Evolutionary conservation across 2,329 filamentous ascomycete genomes (phyloP).

Genomic region (Neoarthrinium moseri): DNA sequence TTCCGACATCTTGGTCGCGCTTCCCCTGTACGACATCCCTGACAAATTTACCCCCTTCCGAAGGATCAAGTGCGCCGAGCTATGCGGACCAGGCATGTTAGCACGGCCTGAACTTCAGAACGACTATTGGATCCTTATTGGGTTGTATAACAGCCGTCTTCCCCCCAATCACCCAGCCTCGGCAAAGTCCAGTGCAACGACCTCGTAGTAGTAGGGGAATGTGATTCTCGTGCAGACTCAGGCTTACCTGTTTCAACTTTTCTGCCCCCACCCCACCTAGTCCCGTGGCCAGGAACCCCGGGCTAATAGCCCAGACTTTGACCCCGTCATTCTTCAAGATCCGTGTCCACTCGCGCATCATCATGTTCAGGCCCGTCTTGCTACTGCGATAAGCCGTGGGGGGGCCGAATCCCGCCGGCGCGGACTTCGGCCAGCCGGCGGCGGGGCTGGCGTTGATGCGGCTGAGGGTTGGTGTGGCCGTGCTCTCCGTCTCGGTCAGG

Average conservation of each 20-base stretch:
- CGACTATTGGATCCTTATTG: not conserved
- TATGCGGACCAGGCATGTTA: constrained; percentile 9
- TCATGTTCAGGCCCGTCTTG: constrained; percentile 48
- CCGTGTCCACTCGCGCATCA: constrained; percentile 44
- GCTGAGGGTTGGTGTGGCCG: constrained; percentile 11
- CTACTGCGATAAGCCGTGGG: constrained; percentile 33
- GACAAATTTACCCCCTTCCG: constrained; percentile 29
- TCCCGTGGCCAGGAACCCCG: constrained; percentile 21
- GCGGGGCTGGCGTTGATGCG: constrained; percentile 19
- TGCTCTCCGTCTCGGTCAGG: constrained; percentile 26
- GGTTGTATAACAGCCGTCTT: too few relatives aligned
- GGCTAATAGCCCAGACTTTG: constrained; percentile 39
- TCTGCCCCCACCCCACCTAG: constrained; percentile 12
- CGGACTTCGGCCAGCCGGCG: constrained; percentile 39
- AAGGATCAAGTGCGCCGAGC: constrained; percentile 22
- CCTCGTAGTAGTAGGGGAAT: too few relatives aligned
- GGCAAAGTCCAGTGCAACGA: too few relatives aligned
- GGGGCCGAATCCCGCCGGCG: constrained; percentile 7
- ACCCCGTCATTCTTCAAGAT: constrained; percentile 38
- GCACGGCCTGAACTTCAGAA: not conserved
- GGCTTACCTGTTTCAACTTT: constrained; percentile 7
- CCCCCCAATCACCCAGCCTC: too few relatives aligned
- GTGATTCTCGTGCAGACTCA: too few relatives aligned
- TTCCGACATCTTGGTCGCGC: constrained; percentile 31
- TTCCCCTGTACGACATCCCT: constrained; percentile 30